These are phyloP conservation scores for Tetradesmus obliquus DNA, from an alignment of 139 green algal genomes.

Conservation along the genomic window DNA sequence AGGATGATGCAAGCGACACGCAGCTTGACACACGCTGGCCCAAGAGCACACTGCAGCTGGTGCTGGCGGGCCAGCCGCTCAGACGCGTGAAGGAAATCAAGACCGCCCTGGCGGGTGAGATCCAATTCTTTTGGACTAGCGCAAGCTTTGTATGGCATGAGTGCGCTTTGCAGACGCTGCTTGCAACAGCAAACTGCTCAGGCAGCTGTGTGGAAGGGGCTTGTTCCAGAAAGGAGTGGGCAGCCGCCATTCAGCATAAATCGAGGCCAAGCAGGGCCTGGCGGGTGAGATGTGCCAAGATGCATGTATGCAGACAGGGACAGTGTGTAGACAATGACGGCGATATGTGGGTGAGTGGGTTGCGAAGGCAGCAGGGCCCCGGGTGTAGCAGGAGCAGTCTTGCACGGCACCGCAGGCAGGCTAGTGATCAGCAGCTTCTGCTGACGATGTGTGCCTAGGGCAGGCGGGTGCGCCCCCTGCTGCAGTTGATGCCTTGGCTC, in stretches of 20 bases:
- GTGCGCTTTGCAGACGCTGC: too few species aligned
- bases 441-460: background rate
- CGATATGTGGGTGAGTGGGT: too few species aligned
- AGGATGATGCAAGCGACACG: background rate
- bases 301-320: background rate
- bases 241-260: background rate
- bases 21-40: background rate
- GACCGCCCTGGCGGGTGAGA: background rate
- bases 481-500: background rate
- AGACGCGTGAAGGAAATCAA: background rate
- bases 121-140: too few species aligned
- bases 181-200: background rate
- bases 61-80: background rate
- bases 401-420: too few species aligned
- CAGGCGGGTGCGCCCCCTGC: background rate
- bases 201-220: background rate
- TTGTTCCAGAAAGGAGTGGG: too few species aligned
- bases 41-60: background rate
- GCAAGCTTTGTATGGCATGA: too few species aligned
- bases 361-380: background rate
- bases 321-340: background rate
- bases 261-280: background rate
- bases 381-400: background rate
- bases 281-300: background rate
- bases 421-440: background rate